These are phyloP conservation scores for Chloroidium sp. DNA, from an alignment of 163 green algal species.

Conservation along the genomic window DNA sequence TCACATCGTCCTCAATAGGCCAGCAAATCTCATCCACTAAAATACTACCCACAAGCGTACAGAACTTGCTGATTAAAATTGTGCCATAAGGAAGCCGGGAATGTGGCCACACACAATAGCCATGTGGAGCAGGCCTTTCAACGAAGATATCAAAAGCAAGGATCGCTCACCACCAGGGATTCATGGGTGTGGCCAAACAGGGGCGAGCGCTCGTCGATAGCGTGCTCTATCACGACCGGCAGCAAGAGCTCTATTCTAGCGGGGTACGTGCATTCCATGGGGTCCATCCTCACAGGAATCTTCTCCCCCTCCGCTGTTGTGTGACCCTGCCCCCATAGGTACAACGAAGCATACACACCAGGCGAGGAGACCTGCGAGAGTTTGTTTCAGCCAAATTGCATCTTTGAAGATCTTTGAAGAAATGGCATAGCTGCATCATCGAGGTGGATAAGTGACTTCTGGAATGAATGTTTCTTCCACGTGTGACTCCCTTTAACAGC, in stretches of 20 bases:
- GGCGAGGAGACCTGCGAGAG: conserved; percentile 26
- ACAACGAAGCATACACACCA: conserved; percentile 55
- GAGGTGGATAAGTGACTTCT: too few relatives aligned
- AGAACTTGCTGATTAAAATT: too few relatives aligned
- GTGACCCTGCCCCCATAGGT: conserved; percentile 46
- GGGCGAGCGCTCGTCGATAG: conserved; percentile 73
- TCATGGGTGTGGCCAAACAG: conserved; percentile 69
- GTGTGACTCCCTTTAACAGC: too few relatives aligned
- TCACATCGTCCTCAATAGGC: too few relatives aligned
- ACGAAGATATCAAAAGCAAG: too few relatives aligned
- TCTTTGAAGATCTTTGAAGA: too few relatives aligned
- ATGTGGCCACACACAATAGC: not conserved
- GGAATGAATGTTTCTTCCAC: too few relatives aligned
- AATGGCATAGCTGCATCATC: too few relatives aligned
- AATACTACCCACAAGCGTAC: too few relatives aligned
- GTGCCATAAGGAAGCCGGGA: too few relatives aligned
- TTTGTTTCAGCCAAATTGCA: not conserved
- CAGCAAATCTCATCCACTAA: too few relatives aligned
- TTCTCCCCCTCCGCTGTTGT: conserved; percentile 74
- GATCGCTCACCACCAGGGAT: conserved; percentile 26
- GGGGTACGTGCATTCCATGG: conserved; percentile 40
- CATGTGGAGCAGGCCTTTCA: not conserved
- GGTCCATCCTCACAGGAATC: conserved; percentile 43
- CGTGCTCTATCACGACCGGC: conserved; percentile 72
- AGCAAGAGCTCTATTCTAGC: conserved; percentile 71